phyloP scores from a whole-genome alignment of 352 stramenopile genomes.

The Pythium biforme region DNA sequence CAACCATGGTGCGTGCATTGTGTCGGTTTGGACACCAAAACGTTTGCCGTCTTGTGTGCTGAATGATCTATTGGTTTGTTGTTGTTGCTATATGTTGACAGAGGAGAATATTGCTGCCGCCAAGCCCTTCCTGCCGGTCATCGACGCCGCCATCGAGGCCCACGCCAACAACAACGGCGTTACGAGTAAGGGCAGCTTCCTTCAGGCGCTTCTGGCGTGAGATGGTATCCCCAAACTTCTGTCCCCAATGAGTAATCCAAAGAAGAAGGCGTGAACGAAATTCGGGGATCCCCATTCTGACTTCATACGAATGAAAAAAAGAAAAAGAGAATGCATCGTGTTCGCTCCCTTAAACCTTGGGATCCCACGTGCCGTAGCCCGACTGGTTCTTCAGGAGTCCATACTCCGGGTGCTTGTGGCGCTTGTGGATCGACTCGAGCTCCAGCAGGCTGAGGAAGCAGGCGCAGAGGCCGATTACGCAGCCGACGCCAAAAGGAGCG shows the following conservation, averaged over 20 bases:
- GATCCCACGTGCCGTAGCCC: constrained; percentile 44
- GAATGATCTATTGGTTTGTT: no score
- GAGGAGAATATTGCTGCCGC: constrained; percentile 58
- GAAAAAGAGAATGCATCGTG: neutral
- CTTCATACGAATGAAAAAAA: neutral
- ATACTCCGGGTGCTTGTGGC: constrained; percentile 81
- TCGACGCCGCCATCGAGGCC: constrained; percentile 43
- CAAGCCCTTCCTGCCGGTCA: constrained; percentile 41
- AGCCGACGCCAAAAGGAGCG: constrained; percentile 66
- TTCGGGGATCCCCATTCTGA: neutral
- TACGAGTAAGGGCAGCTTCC: constrained; percentile 62
- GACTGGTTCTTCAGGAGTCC: constrained; percentile 52
- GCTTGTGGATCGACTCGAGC: constrained; percentile 76
- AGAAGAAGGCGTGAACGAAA: neutral
- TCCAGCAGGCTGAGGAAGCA: constrained; percentile 72
- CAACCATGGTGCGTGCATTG: constrained; percentile 59
- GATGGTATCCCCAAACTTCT: neutral
- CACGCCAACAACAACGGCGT: constrained; percentile 61
- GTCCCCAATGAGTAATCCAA: neutral
- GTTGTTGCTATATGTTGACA: constrained; percentile 24
- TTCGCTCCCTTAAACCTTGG: neutral
- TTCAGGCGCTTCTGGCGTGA: constrained; percentile 54
- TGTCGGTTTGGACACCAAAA: no score
- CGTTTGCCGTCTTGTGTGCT: no score
- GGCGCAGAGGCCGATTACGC: constrained; percentile 58